A percentile compares a stretch with the other conserved stretches of the same genome.
Evolutionary conservation across 257 asterid genomes (phyloP).

Genomic region (Handroanthus guayacan): DNA sequence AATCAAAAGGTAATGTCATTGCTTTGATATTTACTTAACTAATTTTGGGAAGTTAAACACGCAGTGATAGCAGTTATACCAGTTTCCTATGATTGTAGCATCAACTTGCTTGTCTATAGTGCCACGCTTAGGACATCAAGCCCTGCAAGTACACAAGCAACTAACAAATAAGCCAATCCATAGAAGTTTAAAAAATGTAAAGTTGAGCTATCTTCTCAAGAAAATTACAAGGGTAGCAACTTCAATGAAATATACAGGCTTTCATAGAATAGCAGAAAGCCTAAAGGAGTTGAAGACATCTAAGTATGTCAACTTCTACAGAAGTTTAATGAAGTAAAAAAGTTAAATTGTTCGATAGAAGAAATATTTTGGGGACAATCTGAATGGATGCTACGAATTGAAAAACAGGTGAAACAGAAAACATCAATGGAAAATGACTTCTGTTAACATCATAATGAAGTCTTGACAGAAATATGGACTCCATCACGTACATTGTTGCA

Average conservation of each 20-base stretch:
- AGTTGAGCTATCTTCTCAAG: not conserved
- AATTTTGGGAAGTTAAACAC: not conserved
- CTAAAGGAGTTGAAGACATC: not conserved
- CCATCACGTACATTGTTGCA: not conserved
- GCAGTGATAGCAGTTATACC: not conserved
- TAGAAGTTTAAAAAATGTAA: not conserved
- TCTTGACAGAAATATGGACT: not conserved
- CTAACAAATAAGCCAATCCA: not conserved
- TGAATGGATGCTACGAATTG: constrained; percentile 2
- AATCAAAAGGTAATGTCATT: not conserved
- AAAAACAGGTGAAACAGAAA: not conserved
- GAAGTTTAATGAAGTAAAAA: not conserved
- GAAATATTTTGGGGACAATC: not conserved
- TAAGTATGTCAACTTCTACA: not conserved
- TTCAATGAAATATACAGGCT: not conserved
- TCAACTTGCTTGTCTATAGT: not conserved
- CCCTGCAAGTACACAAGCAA: not conserved
- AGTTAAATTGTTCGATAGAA: not conserved
- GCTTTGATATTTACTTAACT: not conserved
- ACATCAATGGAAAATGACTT: not conserved
- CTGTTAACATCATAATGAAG: not conserved
- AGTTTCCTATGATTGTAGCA: not conserved
- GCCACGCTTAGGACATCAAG: not conserved
- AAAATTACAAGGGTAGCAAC: not conserved
- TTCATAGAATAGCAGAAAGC: not conserved